Evolutionary conservation across 1,139 yeast species (phyloP).

Genomic region (Hansenula sp.): DNA sequence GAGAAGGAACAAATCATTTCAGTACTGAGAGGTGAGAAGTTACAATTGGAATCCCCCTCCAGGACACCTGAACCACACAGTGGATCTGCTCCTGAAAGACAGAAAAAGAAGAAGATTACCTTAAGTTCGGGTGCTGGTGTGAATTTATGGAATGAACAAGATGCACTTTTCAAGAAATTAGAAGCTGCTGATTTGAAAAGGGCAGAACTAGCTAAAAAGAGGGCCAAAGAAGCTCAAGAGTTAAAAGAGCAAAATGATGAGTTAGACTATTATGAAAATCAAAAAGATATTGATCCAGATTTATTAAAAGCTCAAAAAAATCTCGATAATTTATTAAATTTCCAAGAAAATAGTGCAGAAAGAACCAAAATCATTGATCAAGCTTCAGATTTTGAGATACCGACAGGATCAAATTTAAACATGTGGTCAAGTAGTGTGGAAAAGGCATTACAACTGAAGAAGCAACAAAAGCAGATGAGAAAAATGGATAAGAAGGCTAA

Average conservation of each 20-base stretch:
- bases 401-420: slow-evolving; percentile 43
- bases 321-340: slow-evolving; percentile 67
- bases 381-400: slow-evolving; percentile 81
- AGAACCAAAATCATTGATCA: slow-evolving; percentile 90
- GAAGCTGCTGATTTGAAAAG: slow-evolving; percentile 31
- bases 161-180: slow-evolving; percentile 52
- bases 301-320: slow-evolving; percentile 66
- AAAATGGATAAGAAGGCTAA: slow-evolving; percentile 57
- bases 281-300: slow-evolving; percentile 45
- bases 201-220: slow-evolving; percentile 27
- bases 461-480: slow-evolving; percentile 71
- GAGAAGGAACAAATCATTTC: slow-evolving; percentile 60
- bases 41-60: slow-evolving; percentile 27
- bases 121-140: slow-evolving; percentile 56
- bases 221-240: slow-evolving; percentile 36
- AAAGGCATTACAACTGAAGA: slow-evolving; percentile 75
- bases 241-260: slow-evolving; percentile 36
- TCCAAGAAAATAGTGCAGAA: slow-evolving; percentile 84
- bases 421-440: slow-evolving; percentile 90
- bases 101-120: slow-evolving; percentile 30
- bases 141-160: slow-evolving; percentile 67
- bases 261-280: slow-evolving; percentile 31
- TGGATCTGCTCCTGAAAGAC: slow-evolving; percentile 5
- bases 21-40: slow-evolving; percentile 48
- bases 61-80: slow-evolving; percentile 2